Evolutionary conservation across 2,329 filamentous ascomycete genomes (phyloP).

Genomic region (Ophiocordyceps robertsii): DNA sequence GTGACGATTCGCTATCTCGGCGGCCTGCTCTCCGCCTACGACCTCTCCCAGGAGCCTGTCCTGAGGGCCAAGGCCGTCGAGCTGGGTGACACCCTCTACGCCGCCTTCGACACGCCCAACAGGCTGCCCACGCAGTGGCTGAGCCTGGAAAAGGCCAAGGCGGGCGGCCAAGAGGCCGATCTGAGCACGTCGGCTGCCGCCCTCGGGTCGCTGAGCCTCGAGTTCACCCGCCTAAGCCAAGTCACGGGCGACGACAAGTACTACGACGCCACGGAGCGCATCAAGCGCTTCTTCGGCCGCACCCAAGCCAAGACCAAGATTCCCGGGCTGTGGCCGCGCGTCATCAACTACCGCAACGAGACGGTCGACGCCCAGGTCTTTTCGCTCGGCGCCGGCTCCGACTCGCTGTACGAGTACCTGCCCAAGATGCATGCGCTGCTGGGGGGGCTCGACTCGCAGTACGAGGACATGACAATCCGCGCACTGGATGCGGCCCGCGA

Average conservation of each 20-base stretch:
- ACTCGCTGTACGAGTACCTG: conserved; percentile 45
- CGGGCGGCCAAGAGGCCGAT: conserved; percentile 22
- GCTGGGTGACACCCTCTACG: conserved; percentile 37
- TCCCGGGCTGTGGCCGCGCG: conserved; percentile 60
- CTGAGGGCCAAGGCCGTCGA: conserved; percentile 36
- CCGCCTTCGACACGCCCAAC: conserved; percentile 39
- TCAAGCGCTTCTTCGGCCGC: conserved; percentile 53
- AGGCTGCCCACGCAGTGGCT: conserved; percentile 34
- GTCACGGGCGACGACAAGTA: conserved; percentile 60
- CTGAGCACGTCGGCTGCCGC: conserved; percentile 27
- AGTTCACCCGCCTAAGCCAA: conserved; percentile 64
- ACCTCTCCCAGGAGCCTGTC: conserved; percentile 31
- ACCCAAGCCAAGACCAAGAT: conserved; percentile 53
- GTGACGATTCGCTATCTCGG: conserved; percentile 45
- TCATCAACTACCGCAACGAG: conserved; percentile 46
- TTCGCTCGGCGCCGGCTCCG: conserved; percentile 29
- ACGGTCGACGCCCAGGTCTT: conserved; percentile 25
- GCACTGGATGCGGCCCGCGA: conserved; percentile 48
- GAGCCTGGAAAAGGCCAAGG: conserved; percentile 26
- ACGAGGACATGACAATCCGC: conserved; percentile 49
- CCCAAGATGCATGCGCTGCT: conserved; percentile 48
- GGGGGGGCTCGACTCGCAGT: conserved; percentile 49
- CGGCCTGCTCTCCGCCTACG: conserved; percentile 37
- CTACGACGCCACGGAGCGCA: conserved; percentile 62
- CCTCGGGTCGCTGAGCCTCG: conserved; percentile 55